Percentiles rank a stretch among this genome's conserved stretches.
These are phyloP conservation scores for Extremus antarcticus DNA, from an alignment of 495 filamentous ascomycete species.

Conservation along the genomic window DNA sequence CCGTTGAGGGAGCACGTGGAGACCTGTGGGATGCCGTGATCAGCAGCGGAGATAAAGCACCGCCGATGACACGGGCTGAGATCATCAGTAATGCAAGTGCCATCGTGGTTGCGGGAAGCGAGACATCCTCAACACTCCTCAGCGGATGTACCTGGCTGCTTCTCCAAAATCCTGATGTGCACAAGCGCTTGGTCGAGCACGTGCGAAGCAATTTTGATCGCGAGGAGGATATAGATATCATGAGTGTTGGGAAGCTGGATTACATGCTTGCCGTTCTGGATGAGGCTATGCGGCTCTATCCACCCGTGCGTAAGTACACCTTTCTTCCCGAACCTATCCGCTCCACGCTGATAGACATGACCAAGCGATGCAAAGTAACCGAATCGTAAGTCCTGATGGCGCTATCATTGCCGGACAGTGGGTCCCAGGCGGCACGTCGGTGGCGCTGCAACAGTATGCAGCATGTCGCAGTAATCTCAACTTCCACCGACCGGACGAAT, in stretches of 20 bases:
- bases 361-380: no score
- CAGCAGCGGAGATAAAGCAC: not conserved
- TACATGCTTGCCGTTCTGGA: slow-evolving; percentile 49
- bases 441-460: no score
- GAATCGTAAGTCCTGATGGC: no score
- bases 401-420: no score
- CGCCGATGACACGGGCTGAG: not conserved
- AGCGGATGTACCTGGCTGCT: slow-evolving; percentile 33
- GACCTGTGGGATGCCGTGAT: slow-evolving; percentile 20
- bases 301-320: no score
- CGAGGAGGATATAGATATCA: slow-evolving; percentile 40
- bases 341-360: no score
- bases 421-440: no score
- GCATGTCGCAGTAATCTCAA: no score
- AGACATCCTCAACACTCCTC: slow-evolving; percentile 39
- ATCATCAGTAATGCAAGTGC: slow-evolving; percentile 19
- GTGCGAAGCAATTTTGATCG: slow-evolving; percentile 40
- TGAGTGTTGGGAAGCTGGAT: slow-evolving; percentile 29
- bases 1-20: slow-evolving; percentile 8
- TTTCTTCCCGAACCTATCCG: no score
- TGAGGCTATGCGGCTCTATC: slow-evolving; percentile 47
- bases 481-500: no score
- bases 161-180: slow-evolving; percentile 21
- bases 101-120: slow-evolving; percentile 39
- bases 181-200: slow-evolving; percentile 37